These are phyloP conservation scores for Phoenix roebelenii DNA, from an alignment of 176 grass and related monocot genomes.

Conservation along the genomic window DNA sequence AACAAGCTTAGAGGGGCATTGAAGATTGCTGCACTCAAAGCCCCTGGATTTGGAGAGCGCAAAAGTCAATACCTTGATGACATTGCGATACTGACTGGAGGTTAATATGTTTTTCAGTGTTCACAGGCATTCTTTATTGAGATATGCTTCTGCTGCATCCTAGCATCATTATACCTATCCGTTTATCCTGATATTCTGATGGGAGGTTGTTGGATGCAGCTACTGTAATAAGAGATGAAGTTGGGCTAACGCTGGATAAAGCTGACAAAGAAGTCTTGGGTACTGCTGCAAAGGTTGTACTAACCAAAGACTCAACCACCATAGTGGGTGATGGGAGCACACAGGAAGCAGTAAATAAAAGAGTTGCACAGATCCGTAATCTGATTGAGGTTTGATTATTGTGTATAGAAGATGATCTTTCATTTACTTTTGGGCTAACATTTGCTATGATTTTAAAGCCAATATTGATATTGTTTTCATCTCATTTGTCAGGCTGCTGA, in stretches of 20 bases:
- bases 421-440: neutral
- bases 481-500: slow-evolving; percentile 46
- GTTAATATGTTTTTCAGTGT: slow-evolving; percentile 13
- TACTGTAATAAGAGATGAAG: slow-evolving; percentile 92
- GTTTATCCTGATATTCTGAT: neutral
- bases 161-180: neutral
- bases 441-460: neutral
- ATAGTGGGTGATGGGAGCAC: slow-evolving; percentile 93
- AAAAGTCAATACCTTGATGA: slow-evolving; percentile 95
- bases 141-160: neutral
- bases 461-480: neutral
- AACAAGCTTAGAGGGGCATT: slow-evolving; percentile 90
- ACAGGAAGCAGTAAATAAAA: slow-evolving; percentile 83
- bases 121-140: neutral
- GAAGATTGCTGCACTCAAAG: slow-evolving; percentile 91
- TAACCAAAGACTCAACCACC: slow-evolving; percentile 82
- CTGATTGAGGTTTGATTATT: slow-evolving; percentile 53
- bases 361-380: slow-evolving; percentile 88
- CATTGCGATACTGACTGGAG: slow-evolving; percentile 93
- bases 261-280: slow-evolving; percentile 76
- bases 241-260: slow-evolving; percentile 86
- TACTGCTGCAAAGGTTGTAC: slow-evolving; percentile 74
- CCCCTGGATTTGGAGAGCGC: slow-evolving; percentile 87
- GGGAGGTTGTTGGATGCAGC: slow-evolving; percentile 28
- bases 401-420: neutral